Evolutionary conservation across 2,329 filamentous ascomycete genomes (phyloP), one percentile per base, ranked within the genome.

Genomic region (Phaeophleospora eucalypticola): DNA sequence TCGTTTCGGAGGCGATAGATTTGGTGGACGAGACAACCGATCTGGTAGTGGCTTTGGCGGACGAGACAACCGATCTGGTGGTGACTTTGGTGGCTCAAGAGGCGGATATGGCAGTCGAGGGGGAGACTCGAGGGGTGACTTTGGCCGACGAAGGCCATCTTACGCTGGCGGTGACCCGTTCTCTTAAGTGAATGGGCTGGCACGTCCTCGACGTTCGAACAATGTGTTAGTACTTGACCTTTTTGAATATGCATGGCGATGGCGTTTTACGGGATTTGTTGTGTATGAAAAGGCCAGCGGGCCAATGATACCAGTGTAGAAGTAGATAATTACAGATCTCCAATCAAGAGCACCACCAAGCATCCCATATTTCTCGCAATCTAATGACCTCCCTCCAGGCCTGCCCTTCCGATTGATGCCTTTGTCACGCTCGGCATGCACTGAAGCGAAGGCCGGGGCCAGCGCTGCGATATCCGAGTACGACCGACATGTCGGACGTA

Each of bases 121-220:
- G 33, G 68, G 71, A 19, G 41, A 42, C 33, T 24, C 17, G 16
- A 69, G 73, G 47, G 70, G 70, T 29, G 66, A 69, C 16, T 65
- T 68, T 35, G 37, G 45, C 12, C 14, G 44, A 20, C 29, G n/a
- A n/a, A n/a, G n/a, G n/a, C n/a, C n/a, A n/a, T n/a, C n/a, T n/a
- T n/a, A n/a, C n/a, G n/a, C n/a, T n/a, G n/a, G n/a, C n/a, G n/a
- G n/a, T n/a, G n/a, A n/a, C n/a, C n/a, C n/a, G n/a, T n/a, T n/a
- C n/a, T n/a, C n/a, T n/a, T n/a, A n/a, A n/a, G n/a, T n/a, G n/a
- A n/a, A n/a, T n/a, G n/a, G n/a, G n/a, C n/a, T 12, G 12, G 24
- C 40, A 34, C 35, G 29, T 18, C 15, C n/a, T 19, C 10, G 17
- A 42, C 15, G 40, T 19, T 37, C 36, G 12, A 17, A 37, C 19